phyloP scores from a whole-genome alignment of 2,329 filamentous ascomycete genomes.

The Trichoderma sp. region DNA sequence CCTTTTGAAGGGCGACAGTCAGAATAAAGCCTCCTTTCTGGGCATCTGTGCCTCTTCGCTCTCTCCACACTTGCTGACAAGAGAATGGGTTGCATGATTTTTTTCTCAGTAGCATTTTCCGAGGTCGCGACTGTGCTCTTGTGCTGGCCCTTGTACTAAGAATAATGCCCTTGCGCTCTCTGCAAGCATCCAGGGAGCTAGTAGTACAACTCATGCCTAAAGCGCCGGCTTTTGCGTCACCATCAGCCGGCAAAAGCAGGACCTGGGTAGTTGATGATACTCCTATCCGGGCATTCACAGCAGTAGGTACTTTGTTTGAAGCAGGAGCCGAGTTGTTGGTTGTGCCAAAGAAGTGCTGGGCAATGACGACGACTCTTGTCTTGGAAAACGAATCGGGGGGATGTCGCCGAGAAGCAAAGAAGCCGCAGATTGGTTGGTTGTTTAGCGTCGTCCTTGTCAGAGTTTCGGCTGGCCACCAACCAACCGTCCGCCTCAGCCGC shows the following conservation, averaged over 20 bases:
- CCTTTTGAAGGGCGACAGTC: not conserved
- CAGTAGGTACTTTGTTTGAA: not conserved
- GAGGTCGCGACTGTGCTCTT: slow-evolving; percentile 10
- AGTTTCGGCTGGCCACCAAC: slow-evolving; percentile 23
- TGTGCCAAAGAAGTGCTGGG: slow-evolving; percentile 3
- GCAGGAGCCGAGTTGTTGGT: not conserved
- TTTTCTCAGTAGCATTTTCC: not conserved
- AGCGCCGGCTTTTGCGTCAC: slow-evolving; percentile 12
- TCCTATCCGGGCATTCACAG: not conserved
- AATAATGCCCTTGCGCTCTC: slow-evolving; percentile 14
- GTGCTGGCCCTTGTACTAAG: slow-evolving; percentile 10
- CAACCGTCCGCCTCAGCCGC: slow-evolving; percentile 25
- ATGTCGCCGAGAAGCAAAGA: slow-evolving; percentile 1
- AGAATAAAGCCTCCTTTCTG: not conserved
- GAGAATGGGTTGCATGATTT: not conserved
- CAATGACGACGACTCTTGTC: slow-evolving; percentile 17
- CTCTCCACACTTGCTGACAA: slow-evolving; percentile 24
- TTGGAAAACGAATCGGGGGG: slow-evolving; percentile 3
- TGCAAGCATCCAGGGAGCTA: slow-evolving; percentile 18
- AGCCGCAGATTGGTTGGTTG: slow-evolving; percentile 18
- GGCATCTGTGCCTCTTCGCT: not conserved
- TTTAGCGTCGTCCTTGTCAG: slow-evolving; percentile 25
- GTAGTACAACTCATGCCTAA: not conserved
- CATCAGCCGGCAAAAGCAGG: not conserved
- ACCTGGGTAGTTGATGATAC: not conserved